A percentile compares a stretch with the other conserved stretches of the same genome.
Conservation (phyloP, 1,284 basidiomycete species). For the Cystobasidiaceae sp. region DNA sequence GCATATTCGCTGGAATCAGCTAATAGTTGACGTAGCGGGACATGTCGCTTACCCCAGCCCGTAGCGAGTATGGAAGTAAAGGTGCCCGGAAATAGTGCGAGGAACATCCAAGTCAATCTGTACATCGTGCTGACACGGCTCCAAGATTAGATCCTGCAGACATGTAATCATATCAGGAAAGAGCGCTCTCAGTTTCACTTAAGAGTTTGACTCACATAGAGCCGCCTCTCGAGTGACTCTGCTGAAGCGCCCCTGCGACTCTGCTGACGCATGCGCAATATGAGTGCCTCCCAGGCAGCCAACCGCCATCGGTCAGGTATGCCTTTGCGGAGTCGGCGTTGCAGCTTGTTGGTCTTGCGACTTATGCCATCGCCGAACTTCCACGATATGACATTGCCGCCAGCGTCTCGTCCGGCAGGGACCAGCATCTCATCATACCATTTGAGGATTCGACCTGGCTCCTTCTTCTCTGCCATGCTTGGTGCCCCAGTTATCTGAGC, state of each 20-base stretch:
- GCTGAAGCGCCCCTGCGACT: background rate
- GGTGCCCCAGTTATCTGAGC: constrained; percentile 38
- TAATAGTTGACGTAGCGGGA: constrained; percentile 46
- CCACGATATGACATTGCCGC: constrained; percentile 75
- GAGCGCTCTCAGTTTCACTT: too few relatives aligned
- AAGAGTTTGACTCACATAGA: constrained; percentile 32
- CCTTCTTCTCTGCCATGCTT: constrained; percentile 36
- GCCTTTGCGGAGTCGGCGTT: constrained; percentile 82
- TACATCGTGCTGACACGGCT: constrained; percentile 80
- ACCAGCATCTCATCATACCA: constrained; percentile 29
- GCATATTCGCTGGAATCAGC: constrained; percentile 44
- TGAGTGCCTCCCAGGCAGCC: constrained; percentile 81
- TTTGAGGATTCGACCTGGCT: constrained; percentile 18
- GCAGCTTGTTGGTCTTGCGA: constrained; percentile 46
- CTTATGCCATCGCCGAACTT: constrained; percentile 55
- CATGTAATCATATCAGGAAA: too few relatives aligned
- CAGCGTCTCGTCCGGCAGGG: constrained; percentile 55
- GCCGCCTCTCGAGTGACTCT: background rate
- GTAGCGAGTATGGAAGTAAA: constrained; percentile 91
- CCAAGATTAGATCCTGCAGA: constrained; percentile 59
- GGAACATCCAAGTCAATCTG: constrained; percentile 99
- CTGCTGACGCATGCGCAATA: constrained; percentile 38
- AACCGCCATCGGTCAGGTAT: constrained; percentile 92
- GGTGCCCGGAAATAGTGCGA: constrained; percentile 88
- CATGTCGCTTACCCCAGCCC: constrained; percentile 69